phyloP scores from a whole-genome alignment of 495 filamentous ascomycete genomes.

The Tuber umbilicatum region DNA sequence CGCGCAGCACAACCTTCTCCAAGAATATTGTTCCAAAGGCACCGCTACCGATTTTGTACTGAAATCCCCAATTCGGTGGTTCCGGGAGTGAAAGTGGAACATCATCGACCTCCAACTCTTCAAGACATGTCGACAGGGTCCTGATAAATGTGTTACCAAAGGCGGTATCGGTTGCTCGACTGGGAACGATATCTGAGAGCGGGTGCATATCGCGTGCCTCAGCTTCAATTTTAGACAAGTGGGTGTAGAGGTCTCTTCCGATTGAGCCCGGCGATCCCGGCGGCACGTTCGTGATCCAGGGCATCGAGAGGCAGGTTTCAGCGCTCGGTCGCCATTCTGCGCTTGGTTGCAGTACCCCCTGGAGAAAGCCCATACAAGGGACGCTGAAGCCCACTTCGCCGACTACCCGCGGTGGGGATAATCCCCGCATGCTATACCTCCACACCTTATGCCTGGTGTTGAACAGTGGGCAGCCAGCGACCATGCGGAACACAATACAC shows the following conservation, averaged over 20 bases:
- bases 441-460: not conserved
- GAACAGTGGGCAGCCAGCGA: not conserved
- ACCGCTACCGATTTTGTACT: not conserved
- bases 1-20: not conserved
- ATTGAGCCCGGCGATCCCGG: not conserved
- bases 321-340: not conserved
- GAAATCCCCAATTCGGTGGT: not conserved
- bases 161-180: not conserved
- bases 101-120: not conserved
- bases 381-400: not conserved
- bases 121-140: too few relatives aligned
- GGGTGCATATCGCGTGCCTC: not conserved
- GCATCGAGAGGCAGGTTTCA: not conserved
- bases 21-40: not conserved
- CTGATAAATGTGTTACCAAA: too few relatives aligned
- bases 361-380: not conserved
- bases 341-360: not conserved
- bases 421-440: not conserved
- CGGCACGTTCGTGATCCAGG: not conserved
- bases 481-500: not conserved
- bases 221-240: not conserved
- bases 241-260: not conserved
- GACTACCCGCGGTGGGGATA: not conserved
- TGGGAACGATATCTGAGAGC: not conserved
- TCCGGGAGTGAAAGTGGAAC: too few relatives aligned